Base-by-base conservation (phyloP, 306 rosid genomes). In the Vigna reflexopilosa region DNA sequence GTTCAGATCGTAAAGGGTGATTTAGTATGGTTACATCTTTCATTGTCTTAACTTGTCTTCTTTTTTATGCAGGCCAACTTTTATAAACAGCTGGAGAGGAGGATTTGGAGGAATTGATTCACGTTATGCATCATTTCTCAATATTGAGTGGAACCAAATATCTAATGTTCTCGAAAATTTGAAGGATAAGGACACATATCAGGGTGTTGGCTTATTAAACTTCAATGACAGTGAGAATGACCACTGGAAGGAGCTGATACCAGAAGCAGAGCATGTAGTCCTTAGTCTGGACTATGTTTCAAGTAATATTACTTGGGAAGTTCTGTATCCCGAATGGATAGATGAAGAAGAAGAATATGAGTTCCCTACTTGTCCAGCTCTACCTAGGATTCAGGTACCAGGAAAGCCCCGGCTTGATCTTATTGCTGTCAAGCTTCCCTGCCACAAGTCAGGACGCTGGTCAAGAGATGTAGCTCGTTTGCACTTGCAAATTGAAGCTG, bases 401-500 rank as follows among this genome's bases (percentile, higher is more conserved):
- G 86, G 84, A 77, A 91, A 86, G 61, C 91, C 89, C 17, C 90
- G 91, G 30, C 72, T 93, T 77, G 98, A 89, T 90, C 92, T 93
- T 67, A 85, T 93, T 75, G 97, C 90, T 55, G 88, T 87, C 80
- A 93, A 93, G 87, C 93, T 93, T 80, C 97, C 98, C 42, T 93
- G 98, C 81, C 65, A 88, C 83, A 89, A 79, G 79, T 84, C 90
- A 4, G 97, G 90, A 65, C 69, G 69, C 76, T 91, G 97, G 97
- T 87, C 97, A 17, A 91, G 98, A 83, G 97, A 93, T 38, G 95
- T 93, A 70, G 88, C 92, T 61, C 92, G 97, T 56, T 87, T 93
- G 79, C 98, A 93, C 86, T 84, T 93, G 86, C 97, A 93, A 87
- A 90, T 91, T 78, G 98, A 93, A 90, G 85, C 92, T 17, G 98